Evolutionary conservation across 805 yeast species (phyloP).

Genomic region (Nakazawaea sp.): DNA sequence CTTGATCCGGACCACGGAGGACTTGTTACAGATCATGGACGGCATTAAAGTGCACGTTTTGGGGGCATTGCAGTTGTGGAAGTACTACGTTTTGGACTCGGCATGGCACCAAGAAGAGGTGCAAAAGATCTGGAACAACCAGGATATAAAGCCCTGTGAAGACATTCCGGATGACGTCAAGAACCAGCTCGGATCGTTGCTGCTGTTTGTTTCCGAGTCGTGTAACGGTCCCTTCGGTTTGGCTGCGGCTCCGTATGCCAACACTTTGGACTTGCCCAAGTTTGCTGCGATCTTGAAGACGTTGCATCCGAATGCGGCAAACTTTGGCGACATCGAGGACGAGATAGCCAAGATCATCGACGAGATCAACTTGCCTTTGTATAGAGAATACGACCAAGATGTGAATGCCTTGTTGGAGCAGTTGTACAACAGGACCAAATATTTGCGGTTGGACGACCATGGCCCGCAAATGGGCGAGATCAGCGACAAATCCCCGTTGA

Average conservation of each 20-base stretch:
- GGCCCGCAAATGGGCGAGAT: slow-evolving; percentile 80
- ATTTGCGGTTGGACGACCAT: slow-evolving; percentile 64
- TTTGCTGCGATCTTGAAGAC: slow-evolving; percentile 47
- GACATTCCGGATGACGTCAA: slow-evolving; percentile 40
- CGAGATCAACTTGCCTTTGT: slow-evolving; percentile 69
- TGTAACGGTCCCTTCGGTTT: slow-evolving; percentile 37
- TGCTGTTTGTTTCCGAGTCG: slow-evolving; percentile 39
- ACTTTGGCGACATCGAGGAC: slow-evolving; percentile 24
- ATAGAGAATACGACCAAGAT: slow-evolving; percentile 73
- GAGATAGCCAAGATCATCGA: slow-evolving; percentile 55
- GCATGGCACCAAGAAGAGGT: slow-evolving; percentile 30
- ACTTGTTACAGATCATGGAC: slow-evolving; percentile 54
- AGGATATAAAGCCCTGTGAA: slow-evolving; percentile 15
- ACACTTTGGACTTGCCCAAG: slow-evolving; percentile 41
- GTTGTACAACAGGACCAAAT: slow-evolving; percentile 69
- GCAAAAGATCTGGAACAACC: slow-evolving; percentile 26
- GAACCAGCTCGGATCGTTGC: slow-evolving; percentile 33
- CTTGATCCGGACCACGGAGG: slow-evolving; percentile 39
- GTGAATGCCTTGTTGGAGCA: slow-evolving; percentile 57
- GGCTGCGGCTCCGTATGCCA: slow-evolving; percentile 41
- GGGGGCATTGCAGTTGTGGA: slow-evolving; percentile 71
- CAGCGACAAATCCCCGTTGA: slow-evolving; percentile 49
- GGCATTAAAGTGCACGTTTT: slow-evolving; percentile 67
- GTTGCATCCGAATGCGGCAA: slow-evolving; percentile 22
- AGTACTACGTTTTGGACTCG: slow-evolving; percentile 72